phyloP scores from a whole-genome alignment of 1,284 basidiomycete species.

The Ganoderma sinense region DNA sequence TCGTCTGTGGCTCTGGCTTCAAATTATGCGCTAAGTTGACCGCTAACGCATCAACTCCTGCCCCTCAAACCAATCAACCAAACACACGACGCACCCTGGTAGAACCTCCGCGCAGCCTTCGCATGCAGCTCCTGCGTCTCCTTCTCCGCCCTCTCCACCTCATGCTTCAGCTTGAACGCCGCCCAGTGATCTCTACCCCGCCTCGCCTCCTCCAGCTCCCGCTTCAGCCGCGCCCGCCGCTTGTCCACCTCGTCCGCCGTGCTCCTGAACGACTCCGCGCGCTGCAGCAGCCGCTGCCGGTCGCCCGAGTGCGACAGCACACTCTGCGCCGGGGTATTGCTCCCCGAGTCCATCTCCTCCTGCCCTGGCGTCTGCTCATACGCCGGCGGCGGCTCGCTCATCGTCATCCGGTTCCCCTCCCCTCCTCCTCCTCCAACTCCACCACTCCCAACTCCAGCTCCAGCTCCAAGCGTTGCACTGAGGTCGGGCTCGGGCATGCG shows the following conservation, averaged over 20 bases:
- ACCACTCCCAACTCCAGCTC: background rate
- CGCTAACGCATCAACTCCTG: background rate
- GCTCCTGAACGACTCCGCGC: slow-evolving; percentile 27
- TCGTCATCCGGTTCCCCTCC: slow-evolving; percentile 12
- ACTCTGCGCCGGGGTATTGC: slow-evolving; percentile 30
- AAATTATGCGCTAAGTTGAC: slow-evolving; percentile 53
- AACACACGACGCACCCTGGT: slow-evolving; percentile 39
- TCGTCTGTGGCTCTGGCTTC: slow-evolving; percentile 47
- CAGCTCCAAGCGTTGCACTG: slow-evolving; percentile 17
- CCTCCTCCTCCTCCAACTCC: background rate
- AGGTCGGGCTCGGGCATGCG: slow-evolving; percentile 19
- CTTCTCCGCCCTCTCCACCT: slow-evolving; percentile 43
- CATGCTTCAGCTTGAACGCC: slow-evolving; percentile 42
- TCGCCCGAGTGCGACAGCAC: slow-evolving; percentile 35
- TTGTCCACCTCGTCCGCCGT: slow-evolving; percentile 40
- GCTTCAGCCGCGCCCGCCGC: slow-evolving; percentile 34
- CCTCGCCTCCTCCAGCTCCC: slow-evolving; percentile 37
- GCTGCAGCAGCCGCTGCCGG: slow-evolving; percentile 22
- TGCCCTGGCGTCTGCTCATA: slow-evolving; percentile 30
- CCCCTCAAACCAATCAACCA: background rate
- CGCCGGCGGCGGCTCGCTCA: slow-evolving; percentile 34
- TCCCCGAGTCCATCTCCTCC: slow-evolving; percentile 11
- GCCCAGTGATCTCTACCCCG: slow-evolving; percentile 34
- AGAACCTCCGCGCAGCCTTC: slow-evolving; percentile 46
- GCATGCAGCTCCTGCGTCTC: slow-evolving; percentile 42